A percentile compares a stretch with the other conserved stretches of the same genome.
These are phyloP conservation scores for Populus davidiana DNA, from an alignment of 345 rosid species.

Conservation along the genomic window DNA sequence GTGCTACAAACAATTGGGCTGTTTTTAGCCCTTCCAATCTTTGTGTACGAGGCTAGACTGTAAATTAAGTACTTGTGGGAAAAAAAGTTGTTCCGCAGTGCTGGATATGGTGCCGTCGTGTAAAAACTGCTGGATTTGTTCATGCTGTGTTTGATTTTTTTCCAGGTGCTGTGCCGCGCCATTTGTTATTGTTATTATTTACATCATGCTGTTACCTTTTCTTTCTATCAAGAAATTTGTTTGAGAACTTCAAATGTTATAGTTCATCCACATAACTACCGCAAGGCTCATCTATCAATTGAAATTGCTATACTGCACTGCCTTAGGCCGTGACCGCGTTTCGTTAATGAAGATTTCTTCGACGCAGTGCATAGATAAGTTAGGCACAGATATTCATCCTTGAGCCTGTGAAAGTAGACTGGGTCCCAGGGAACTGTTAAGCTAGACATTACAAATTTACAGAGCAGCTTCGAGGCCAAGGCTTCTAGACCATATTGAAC, in stretches of 20 bases:
- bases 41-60: constrained; percentile 30
- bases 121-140: constrained; percentile 14
- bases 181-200: not conserved
- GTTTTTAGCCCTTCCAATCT: constrained; percentile 13
- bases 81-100: constrained; percentile 17
- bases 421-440: not conserved
- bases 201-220: not conserved
- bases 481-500: not conserved
- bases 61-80: constrained; percentile 34
- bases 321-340: too few species aligned
- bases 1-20: constrained; percentile 19
- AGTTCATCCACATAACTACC: not conserved
- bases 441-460: not conserved
- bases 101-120: constrained; percentile 7
- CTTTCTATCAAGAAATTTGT: not conserved
- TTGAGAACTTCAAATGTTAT: not conserved
- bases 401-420: not conserved
- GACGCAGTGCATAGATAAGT: not conserved
- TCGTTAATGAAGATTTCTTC: too few species aligned
- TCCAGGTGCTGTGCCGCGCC: not conserved
- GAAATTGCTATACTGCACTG: too few species aligned
- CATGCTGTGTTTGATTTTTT: constrained; percentile 16
- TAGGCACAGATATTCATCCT: too few species aligned
- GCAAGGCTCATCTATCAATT: too few species aligned
- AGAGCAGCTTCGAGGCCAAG: not conserved